phyloP scores from a whole-genome alignment of 1,284 basidiomycete species.

The Trichosporon inkin region DNA sequence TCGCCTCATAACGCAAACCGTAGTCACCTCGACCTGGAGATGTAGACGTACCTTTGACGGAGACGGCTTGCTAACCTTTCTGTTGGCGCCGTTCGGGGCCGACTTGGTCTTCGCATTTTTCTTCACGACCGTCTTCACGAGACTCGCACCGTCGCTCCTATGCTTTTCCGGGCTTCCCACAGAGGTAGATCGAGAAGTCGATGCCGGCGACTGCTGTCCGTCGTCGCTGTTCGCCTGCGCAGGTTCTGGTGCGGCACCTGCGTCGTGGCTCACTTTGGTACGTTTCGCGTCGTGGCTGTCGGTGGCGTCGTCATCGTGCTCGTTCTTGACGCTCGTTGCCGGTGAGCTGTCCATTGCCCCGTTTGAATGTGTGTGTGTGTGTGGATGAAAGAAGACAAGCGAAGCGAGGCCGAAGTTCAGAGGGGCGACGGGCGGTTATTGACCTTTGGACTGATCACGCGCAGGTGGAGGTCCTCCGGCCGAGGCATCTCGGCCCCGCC shows the following conservation, averaged over 20 bases:
- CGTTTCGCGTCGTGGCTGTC: conserved; percentile 13
- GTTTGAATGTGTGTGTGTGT: too few species aligned
- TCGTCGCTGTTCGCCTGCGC: not conserved
- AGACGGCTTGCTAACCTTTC: not conserved
- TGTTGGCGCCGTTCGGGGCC: conserved; percentile 3
- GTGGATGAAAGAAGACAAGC: not conserved
- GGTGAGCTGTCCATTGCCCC: conserved; percentile 60
- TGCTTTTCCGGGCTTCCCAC: conserved; percentile 1
- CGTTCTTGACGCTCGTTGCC: conserved; percentile 51
- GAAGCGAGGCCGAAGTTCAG: not conserved
- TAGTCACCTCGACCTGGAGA: not conserved
- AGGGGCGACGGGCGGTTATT: not conserved
- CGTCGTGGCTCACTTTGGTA: conserved; percentile 4
- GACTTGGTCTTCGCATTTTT: conserved; percentile 59
- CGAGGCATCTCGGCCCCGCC: not conserved
- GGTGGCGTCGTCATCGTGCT: not conserved
- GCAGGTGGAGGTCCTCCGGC: conserved; percentile 5
- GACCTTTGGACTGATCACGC: not conserved
- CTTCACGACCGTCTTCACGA: conserved; percentile 64
- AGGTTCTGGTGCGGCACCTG: not conserved
- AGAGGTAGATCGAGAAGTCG: conserved; percentile 3
- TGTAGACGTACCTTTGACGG: not conserved
- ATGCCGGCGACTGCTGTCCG: not conserved
- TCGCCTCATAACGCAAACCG: too few species aligned
- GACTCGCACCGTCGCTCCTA: not conserved